These are phyloP conservation scores for Ceratocystis albifundus DNA, from an alignment of 2,329 filamentous ascomycete genomes.

Conservation along the genomic window DNA sequence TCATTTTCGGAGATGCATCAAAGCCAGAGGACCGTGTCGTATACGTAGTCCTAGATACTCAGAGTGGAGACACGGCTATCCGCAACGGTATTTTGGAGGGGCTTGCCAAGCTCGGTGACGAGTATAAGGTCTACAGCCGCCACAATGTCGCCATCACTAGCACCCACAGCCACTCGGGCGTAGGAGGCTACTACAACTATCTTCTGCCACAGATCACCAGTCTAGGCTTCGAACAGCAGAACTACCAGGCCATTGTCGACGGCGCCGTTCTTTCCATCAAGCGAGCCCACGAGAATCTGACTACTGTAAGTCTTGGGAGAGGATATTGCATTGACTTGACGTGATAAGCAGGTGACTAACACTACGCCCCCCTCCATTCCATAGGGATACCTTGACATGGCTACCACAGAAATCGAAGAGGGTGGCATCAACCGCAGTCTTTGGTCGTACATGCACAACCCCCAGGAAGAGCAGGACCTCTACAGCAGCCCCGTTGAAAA, in stretches of 20 bases:
- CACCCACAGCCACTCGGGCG: conserved; percentile 81
- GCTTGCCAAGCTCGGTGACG: conserved; percentile 53
- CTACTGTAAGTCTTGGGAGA: conserved; percentile 34
- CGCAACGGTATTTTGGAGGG: conserved; percentile 70
- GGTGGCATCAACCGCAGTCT: conserved; percentile 84
- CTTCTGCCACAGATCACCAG: conserved; percentile 80
- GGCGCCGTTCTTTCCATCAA: conserved; percentile 57
- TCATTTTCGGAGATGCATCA: conserved; percentile 63
- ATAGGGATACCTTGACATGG: conserved; percentile 57
- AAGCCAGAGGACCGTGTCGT: conserved; percentile 61
- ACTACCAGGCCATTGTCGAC: conserved; percentile 76
- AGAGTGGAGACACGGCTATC: conserved; percentile 76
- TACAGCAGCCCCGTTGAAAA: conserved; percentile 49
- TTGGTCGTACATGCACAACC: conserved; percentile 80
- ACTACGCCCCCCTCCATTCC: conserved; percentile 16
- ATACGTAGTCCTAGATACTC: conserved; percentile 77
- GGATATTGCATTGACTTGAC: background rate
- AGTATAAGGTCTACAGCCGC: conserved; percentile 63
- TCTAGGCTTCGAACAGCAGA: conserved; percentile 72
- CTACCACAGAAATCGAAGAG: conserved; percentile 55
- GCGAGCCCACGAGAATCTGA: conserved; percentile 41
- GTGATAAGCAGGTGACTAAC: background rate
- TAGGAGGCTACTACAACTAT: conserved; percentile 87
- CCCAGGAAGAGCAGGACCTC: conserved; percentile 56
- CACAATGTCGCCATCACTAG: conserved; percentile 80